These are phyloP conservation scores for Tolypocladium ovalisporum DNA, from an alignment of 2,329 filamentous ascomycete genomes.

Conservation along the genomic window DNA sequence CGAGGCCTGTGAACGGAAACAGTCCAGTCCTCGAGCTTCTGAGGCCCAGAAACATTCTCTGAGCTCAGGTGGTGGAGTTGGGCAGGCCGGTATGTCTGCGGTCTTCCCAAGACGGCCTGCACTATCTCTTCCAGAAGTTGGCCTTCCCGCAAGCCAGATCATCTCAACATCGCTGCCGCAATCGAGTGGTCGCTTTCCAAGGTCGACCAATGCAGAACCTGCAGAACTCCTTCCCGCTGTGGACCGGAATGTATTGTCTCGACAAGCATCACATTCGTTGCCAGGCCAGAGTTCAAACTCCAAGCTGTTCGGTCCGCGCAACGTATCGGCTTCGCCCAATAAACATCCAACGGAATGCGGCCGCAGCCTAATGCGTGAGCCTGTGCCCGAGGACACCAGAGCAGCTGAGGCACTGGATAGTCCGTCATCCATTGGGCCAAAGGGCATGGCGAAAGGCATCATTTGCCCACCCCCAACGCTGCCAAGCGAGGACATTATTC, in stretches of 20 bases:
- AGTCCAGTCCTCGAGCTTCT: background rate
- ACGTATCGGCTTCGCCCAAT: background rate
- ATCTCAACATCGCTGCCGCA: background rate
- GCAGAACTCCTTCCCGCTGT: background rate
- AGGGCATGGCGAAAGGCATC: background rate
- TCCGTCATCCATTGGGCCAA: background rate
- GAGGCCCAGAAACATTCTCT: background rate
- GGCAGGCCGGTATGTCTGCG: background rate
- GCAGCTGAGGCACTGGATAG: background rate
- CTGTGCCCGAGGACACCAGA: background rate
- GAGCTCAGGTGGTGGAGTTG: background rate
- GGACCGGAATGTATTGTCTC: background rate
- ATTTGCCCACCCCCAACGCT: background rate
- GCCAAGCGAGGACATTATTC: background rate
- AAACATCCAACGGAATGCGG: background rate
- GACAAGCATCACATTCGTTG: background rate
- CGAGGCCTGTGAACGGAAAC: background rate
- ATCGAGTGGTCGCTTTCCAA: background rate
- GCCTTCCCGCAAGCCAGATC: background rate
- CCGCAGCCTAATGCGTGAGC: background rate
- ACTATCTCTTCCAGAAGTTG: slow-evolving; percentile 1
- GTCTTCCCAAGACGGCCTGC: background rate
- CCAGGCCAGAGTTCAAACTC: background rate
- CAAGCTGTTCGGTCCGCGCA: background rate
- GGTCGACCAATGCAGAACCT: background rate